Evolutionary conservation across 345 rosid genomes (phyloP).

Genomic region (Lepidium aucheri): DNA sequence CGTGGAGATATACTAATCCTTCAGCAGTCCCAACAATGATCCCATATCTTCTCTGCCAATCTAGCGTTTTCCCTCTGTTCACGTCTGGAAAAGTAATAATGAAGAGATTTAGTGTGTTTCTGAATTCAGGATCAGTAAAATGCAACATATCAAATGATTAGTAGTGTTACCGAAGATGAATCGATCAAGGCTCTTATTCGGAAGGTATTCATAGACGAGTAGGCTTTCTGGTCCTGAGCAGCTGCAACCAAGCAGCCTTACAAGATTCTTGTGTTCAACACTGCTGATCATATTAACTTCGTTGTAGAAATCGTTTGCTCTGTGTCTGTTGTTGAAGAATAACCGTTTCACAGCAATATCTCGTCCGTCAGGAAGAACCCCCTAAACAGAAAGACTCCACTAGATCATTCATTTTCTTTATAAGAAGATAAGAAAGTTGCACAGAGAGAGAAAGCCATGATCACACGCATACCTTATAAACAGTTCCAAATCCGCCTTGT

Average conservation of each 20-base stretch:
- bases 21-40: slow-evolving; percentile 77
- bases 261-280: slow-evolving; percentile 89
- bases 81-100: slow-evolving; percentile 38
- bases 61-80: slow-evolving; percentile 48
- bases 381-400: slow-evolving; percentile 34
- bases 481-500: slow-evolving; percentile 95
- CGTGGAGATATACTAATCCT: slow-evolving; percentile 79
- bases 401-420: neutral
- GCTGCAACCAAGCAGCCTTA: slow-evolving; percentile 82
- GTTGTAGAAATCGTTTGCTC: slow-evolving; percentile 88
- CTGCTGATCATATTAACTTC: slow-evolving; percentile 86
- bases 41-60: slow-evolving; percentile 61
- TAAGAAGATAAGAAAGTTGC: neutral
- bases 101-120: neutral
- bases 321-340: slow-evolving; percentile 81
- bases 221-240: slow-evolving; percentile 95
- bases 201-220: slow-evolving; percentile 77
- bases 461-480: slow-evolving; percentile 55
- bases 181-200: slow-evolving; percentile 78
- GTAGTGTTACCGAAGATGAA: slow-evolving; percentile 55
- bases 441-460: neutral
- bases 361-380: slow-evolving; percentile 77
- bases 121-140: neutral
- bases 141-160: neutral
- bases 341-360: slow-evolving; percentile 92